Conservation (phyloP, 2,329 filamentous ascomycete genomes). For the Myriosclerotinia duriaeana region DNA sequence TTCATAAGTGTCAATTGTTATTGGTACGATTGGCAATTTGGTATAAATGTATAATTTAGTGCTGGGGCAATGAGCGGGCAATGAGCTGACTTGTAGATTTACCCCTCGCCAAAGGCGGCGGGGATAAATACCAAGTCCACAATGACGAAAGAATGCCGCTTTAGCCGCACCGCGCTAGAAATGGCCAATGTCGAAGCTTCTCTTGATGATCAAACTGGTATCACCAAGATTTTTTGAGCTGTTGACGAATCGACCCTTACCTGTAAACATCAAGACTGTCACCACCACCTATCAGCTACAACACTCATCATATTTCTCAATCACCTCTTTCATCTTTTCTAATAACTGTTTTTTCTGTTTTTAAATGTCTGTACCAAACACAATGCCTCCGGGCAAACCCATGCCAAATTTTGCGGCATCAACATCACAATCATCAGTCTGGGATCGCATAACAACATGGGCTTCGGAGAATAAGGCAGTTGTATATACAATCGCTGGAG, state of each 20-base stretch:
- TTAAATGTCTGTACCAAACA: constrained; percentile 36
- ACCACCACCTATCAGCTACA: constrained; percentile 28
- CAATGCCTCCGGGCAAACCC: constrained; percentile 34
- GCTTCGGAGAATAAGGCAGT: constrained; percentile 92
- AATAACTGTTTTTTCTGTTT: constrained; percentile 31
- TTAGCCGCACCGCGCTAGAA: constrained; percentile 10
- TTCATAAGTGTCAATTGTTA: not conserved
- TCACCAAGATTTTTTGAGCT: constrained; percentile 27
- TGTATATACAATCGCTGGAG: constrained; percentile 93
- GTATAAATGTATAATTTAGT: not conserved
- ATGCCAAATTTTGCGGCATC: constrained; percentile 40
- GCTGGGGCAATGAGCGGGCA: not conserved
- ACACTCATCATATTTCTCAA: constrained; percentile 28
- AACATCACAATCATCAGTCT: constrained; percentile 46
- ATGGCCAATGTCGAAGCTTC: constrained; percentile 29
- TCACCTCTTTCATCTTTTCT: constrained; percentile 28
- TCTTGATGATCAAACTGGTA: constrained; percentile 25
- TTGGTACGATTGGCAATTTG: not conserved
- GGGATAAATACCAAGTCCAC: constrained; percentile 8
- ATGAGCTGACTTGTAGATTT: constrained; percentile 5
- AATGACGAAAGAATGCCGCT: constrained; percentile 25
- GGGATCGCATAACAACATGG: constrained; percentile 90
- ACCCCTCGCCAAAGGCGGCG: constrained; percentile 19
- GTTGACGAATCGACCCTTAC: constrained; percentile 22
- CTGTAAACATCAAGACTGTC: constrained; percentile 24